Evolutionary conservation across 164 flowering plant species (phyloP), one percentile per base, ranked within the genome.

Genomic region (Magnolia sinica): DNA sequence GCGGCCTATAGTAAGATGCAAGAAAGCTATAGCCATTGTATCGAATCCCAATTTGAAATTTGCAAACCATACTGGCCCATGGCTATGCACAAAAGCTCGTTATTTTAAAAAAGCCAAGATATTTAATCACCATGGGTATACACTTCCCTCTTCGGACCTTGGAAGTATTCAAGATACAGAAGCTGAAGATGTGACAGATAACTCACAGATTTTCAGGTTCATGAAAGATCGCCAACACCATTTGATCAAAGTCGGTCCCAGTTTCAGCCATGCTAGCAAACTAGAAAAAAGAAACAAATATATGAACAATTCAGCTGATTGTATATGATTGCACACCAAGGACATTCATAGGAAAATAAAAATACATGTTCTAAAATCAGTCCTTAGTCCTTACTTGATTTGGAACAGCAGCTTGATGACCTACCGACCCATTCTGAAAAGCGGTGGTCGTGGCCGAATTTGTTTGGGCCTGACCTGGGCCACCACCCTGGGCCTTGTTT

Each of bases 121-220:
- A 11, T 16, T 55, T 11, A 55, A 37, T 37, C 45, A 37, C 45
- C 45, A 37, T 37, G 45, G 18, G 10, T 16, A 55, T 55, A 55
- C 10, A 13, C 10, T 11, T 55, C 16, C 61, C 0, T 16, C 16
- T 16, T 55, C 18, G 3, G 61, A 55, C 13, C 18, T 16, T 55
- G 61, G 18, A 55, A 55, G 61, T 55, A 55, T 37, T 37, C 45
- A 37, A 37, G 45, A 37, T 55, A 55, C 13, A 11, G 18, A 55
- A 11, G 61, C 61, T 16, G 18, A 16, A 11, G 18, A 55, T 11
- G 61, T 0, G 1, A 11, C 61, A 9, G 61, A 11, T 51, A 75
- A 90, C 98, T 90, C 76, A 92, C 94, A 82, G 75, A 80, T 76
- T 79, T 55, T 82, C 63, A 78, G 93, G 91, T 55, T 72, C 90